These are phyloP conservation scores for Colletotrichum higginsianum DNA, from an alignment of 2,329 filamentous ascomycete genomes.

Conservation along the genomic window DNA sequence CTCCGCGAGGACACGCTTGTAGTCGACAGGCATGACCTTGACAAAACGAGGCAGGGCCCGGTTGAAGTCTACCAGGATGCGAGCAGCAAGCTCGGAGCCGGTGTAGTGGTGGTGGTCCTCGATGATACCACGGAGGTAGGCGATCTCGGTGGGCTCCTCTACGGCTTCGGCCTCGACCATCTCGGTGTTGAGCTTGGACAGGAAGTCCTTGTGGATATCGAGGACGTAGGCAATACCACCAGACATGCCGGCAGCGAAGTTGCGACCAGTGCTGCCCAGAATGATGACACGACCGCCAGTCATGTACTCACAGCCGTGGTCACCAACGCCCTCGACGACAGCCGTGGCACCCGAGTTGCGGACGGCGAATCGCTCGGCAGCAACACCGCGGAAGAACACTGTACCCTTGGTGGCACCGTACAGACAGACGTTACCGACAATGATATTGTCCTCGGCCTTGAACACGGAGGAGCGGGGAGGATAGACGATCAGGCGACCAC, in stretches of 20 bases:
- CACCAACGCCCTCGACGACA: slow-evolving; percentile 96
- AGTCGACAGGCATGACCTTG: slow-evolving; percentile 94
- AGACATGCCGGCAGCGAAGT: slow-evolving; percentile 99
- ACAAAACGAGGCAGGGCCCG: slow-evolving; percentile 91
- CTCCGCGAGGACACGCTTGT: slow-evolving; percentile 92
- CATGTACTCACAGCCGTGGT: slow-evolving; percentile 99
- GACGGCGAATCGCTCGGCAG: slow-evolving; percentile 96
- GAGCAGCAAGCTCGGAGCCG: slow-evolving; percentile 92
- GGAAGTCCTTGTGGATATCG: slow-evolving; percentile 90
- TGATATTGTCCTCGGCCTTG: slow-evolving; percentile 95
- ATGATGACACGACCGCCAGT: slow-evolving; percentile 92
- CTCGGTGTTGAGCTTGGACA: slow-evolving; percentile 94
- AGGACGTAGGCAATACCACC: slow-evolving; percentile 97
- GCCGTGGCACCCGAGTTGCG: slow-evolving; percentile 96
- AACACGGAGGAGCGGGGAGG: slow-evolving; percentile 91
- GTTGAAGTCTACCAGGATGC: slow-evolving; percentile 95
- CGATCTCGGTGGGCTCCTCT: slow-evolving; percentile 89
- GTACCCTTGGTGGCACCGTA: slow-evolving; percentile 93
- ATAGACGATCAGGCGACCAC: slow-evolving; percentile 93
- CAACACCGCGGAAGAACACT: slow-evolving; percentile 97
- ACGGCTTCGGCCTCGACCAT: slow-evolving; percentile 94
- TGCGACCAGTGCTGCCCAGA: slow-evolving; percentile 90
- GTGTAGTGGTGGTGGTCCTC: slow-evolving; percentile 99
- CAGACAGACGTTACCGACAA: slow-evolving; percentile 94
- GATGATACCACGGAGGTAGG: slow-evolving; percentile 89